Percentiles rank a stretch among this genome's conserved stretches.
phyloP scores from a whole-genome alignment of 257 asterid species.

The Osmanthus fragrans region DNA sequence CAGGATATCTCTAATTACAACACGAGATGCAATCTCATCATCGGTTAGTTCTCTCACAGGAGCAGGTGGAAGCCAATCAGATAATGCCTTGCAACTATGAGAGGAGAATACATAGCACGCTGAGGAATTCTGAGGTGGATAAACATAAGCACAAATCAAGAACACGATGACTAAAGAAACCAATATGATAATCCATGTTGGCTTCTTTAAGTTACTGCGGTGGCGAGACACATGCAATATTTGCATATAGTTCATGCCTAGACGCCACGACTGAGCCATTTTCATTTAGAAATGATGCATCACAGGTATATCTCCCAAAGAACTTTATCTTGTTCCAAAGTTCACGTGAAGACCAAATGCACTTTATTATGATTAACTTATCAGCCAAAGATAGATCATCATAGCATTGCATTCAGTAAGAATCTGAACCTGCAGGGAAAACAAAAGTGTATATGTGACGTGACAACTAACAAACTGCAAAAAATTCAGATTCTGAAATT shows the following conservation, averaged over 20 bases:
- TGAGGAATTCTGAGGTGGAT: constrained; percentile 81
- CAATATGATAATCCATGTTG: constrained; percentile 89
- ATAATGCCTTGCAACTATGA: constrained; percentile 67
- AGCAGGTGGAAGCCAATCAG: constrained; percentile 83
- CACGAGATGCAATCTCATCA: constrained; percentile 82
- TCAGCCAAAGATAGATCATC: constrained; percentile 26
- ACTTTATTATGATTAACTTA: constrained; percentile 20
- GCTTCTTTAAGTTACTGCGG: constrained; percentile 81
- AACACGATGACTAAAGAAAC: constrained; percentile 84
- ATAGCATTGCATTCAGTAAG: constrained; percentile 16
- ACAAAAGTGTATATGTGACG: constrained; percentile 1
- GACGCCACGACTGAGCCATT: constrained; percentile 78
- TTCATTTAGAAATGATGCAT: constrained; percentile 45
- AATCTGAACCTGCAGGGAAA: constrained; percentile 29
- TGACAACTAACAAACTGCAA: constrained; percentile 8
- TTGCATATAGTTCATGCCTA: constrained; percentile 81
- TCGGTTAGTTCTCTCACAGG: constrained; percentile 81
- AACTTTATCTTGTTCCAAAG: constrained; percentile 15
- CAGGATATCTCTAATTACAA: constrained; percentile 82
- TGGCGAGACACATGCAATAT: constrained; percentile 77
- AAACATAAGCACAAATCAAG: constrained; percentile 81
- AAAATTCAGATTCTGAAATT: neutral
- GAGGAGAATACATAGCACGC: constrained; percentile 87
- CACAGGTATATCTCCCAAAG: constrained; percentile 33
- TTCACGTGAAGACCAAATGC: constrained; percentile 18